Evolutionary conservation across 148 eudicot genomes (phyloP), one percentile per base, ranked within the genome.

Genomic region (Camellia lanceoleosa): DNA sequence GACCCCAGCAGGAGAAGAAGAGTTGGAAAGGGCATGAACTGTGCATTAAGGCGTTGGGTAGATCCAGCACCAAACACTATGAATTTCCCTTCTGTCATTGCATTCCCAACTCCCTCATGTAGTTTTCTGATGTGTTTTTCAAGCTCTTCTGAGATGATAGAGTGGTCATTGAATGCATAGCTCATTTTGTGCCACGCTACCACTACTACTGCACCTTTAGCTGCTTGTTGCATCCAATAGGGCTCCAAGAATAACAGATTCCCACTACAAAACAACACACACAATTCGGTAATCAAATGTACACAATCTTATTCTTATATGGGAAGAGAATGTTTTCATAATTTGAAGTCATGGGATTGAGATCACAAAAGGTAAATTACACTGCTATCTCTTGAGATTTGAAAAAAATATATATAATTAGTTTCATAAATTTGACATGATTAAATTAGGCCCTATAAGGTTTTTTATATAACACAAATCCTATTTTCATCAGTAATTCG

Each of bases 161-260:
- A 68, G 2, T 46, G 7, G 9, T 38, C 68, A 5, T 63, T 7
- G 75, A 67, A 86, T 1, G 42, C 5, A 23, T 88, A 88, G 12
- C 89, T 44, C 82, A 88, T 71, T 42, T 89, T 77, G 54, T 88
- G 89, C 91, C 91, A 88, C 52, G 86, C 87, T 30, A 89, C 64
- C 2, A 86, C 63, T 23, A 88, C 38, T 18, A 85, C 71, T 0
- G 87, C 86, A n/a, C 89, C 79, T 7, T 47, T 81, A 15, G 77
- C 83, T 8, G 79, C 87, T 1, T 84, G 83, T 9, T 75, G 72
- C 89, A 60, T 80, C 89, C 87, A 87, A 67, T 77, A 87, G 5
- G 87, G 89, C 80, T 87, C 89, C 67, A 87, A 49, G 60, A 80
- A 87, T 9, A 87, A 15, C 4, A 87, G 87, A 75, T 82, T 54